These are phyloP conservation scores for Hawksworthiomyces lignivorus DNA, from an alignment of 2,329 filamentous ascomycete genomes.

Conservation along the genomic window DNA sequence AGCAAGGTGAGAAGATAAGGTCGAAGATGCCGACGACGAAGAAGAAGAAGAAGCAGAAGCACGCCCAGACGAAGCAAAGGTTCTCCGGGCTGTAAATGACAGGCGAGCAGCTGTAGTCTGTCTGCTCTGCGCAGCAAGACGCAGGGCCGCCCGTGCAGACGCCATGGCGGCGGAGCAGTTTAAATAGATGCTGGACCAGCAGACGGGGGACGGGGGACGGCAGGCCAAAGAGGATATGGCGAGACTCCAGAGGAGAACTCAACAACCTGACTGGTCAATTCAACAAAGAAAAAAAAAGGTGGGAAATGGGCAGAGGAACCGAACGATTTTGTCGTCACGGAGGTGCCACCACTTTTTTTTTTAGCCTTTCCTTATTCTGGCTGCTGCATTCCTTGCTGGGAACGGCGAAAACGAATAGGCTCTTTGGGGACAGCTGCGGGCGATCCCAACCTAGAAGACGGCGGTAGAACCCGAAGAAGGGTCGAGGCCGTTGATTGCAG, in stretches of 20 bases:
- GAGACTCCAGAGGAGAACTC: background rate
- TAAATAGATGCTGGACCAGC: background rate
- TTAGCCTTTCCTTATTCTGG: too few relatives aligned
- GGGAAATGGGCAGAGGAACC: conserved; percentile 15
- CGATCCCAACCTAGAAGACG: too few relatives aligned
- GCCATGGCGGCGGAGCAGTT: conserved; percentile 1
- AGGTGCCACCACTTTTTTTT: conserved; percentile 9
- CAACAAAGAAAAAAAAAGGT: background rate
- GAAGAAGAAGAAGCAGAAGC: conserved; percentile 1
- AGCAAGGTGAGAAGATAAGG: background rate
- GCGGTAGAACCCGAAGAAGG: too few relatives aligned
- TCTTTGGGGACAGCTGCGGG: too few relatives aligned
- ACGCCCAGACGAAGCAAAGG: background rate
- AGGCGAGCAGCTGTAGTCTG: background rate
- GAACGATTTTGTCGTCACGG: conserved; percentile 14
- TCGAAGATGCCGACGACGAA: background rate
- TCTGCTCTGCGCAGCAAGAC: conserved; percentile 18
- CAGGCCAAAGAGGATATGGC: background rate
- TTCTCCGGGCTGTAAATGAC: background rate
- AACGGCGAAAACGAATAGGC: too few relatives aligned
- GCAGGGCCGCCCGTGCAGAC: conserved; percentile 8
- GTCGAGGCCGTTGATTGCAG: too few relatives aligned
- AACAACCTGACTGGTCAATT: conserved; percentile 4
- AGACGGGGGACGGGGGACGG: background rate
- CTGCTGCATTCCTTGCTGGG: too few relatives aligned